These are phyloP conservation scores for Glycine latifolia DNA, from an alignment of 306 rosid species.

Conservation along the genomic window DNA sequence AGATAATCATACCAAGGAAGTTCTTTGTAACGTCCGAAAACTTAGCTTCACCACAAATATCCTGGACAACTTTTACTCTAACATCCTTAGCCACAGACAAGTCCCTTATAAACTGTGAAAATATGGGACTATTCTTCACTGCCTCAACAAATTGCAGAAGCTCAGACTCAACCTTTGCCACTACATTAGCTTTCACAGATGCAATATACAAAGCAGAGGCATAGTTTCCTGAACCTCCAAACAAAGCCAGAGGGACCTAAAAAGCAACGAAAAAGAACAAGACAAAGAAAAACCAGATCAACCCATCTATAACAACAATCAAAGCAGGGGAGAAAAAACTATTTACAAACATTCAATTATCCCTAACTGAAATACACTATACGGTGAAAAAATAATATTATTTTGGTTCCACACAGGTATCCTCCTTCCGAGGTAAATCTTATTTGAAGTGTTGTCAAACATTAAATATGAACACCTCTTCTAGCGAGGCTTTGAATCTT, in stretches of 20 bases:
- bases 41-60: constrained; percentile 68
- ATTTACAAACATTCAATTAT: constrained; percentile 11
- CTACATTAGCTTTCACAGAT: constrained; percentile 68
- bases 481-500: too few species aligned
- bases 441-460: too few species aligned
- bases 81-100: constrained; percentile 61
- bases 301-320: constrained; percentile 11
- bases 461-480: too few species aligned
- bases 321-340: not conserved
- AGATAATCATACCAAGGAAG: constrained; percentile 72
- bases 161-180: constrained; percentile 88
- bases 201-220: constrained; percentile 89
- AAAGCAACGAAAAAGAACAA: constrained; percentile 27
- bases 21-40: constrained; percentile 75
- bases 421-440: not conserved
- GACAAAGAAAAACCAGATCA: constrained; percentile 7
- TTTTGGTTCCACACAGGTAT: not conserved
- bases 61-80: constrained; percentile 68
- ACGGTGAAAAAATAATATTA: not conserved
- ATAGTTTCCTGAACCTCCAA: constrained; percentile 94
- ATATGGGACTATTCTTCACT: constrained; percentile 59
- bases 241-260: constrained; percentile 87
- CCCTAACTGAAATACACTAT: constrained; percentile 13
- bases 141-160: constrained; percentile 66
- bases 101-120: constrained; percentile 74